A percentile compares a stretch with the other conserved stretches of the same genome.
Conservation (phyloP, 73 alveolate species). For the Urostyla sp. region DNA sequence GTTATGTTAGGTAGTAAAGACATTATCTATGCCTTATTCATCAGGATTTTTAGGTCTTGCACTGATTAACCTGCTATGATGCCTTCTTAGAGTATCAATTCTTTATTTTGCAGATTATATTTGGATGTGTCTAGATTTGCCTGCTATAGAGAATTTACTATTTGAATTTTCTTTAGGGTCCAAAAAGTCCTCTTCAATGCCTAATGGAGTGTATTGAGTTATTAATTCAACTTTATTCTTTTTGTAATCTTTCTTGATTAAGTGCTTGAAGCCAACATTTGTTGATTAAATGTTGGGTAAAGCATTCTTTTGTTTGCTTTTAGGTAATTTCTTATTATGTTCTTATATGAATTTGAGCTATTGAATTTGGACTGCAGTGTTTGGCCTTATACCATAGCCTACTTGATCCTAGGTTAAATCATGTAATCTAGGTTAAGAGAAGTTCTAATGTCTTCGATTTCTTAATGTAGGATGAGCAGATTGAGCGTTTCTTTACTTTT, state of each 20-base stretch:
- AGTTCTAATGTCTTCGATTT: not conserved
- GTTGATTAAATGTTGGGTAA: conserved; percentile 36
- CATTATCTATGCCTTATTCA: conserved; percentile 35
- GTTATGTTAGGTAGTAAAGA: conserved; percentile 13
- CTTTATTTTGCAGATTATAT: conserved; percentile 25
- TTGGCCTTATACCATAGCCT: conserved; percentile 36
- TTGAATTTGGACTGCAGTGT: conserved; percentile 36
- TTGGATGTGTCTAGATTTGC: conserved; percentile 24
- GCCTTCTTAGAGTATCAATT: conserved; percentile 25
- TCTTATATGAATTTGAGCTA: not conserved
- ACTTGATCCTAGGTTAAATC: conserved; percentile 42
- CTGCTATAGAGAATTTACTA: conserved; percentile 20
- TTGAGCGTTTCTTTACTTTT: too few species aligned
- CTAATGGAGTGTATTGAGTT: not conserved
- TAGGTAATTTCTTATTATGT: conserved; percentile 29
- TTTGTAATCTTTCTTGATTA: conserved; percentile 23
- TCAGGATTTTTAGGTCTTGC: not conserved
- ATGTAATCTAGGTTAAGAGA: not conserved
- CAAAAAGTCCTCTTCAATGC: conserved; percentile 28
- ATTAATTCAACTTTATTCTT: conserved; percentile 18
- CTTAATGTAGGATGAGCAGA: not conserved
- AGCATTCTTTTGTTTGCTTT: conserved; percentile 36
- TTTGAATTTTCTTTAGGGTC: conserved; percentile 1
- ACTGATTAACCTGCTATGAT: conserved; percentile 7
- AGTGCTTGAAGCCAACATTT: conserved; percentile 20